Evolutionary conservation across 768 basidiomycete species (phyloP).

Genomic region (Agrocybe pediades): DNA sequence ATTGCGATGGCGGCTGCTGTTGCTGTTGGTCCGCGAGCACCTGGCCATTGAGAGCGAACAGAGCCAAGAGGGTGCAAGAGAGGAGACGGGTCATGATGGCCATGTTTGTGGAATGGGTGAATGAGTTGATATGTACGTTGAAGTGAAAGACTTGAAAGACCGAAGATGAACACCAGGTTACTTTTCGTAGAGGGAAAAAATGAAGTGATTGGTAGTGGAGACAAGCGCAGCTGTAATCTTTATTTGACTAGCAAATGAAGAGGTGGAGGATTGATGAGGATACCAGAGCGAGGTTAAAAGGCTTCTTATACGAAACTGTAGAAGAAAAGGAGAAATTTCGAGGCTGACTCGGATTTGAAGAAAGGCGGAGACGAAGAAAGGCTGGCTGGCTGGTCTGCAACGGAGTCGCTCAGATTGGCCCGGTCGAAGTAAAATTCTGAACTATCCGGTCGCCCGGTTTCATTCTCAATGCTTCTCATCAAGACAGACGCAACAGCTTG

Average conservation of each 20-base stretch:
- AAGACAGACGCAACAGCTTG: background rate
- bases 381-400: slow-evolving; percentile 4
- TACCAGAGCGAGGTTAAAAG: background rate
- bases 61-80: slow-evolving; percentile 18
- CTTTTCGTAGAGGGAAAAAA: background rate
- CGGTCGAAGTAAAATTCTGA: background rate
- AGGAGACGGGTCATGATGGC: slow-evolving; percentile 14
- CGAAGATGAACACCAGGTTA: too few relatives aligned
- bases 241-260: slow-evolving; percentile 15
- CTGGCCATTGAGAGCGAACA: slow-evolving; percentile 9
- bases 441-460: background rate
- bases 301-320: slow-evolving; percentile 14
- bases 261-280: slow-evolving; percentile 16
- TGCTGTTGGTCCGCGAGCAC: slow-evolving; percentile 1
- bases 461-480: background rate
- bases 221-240: background rate
- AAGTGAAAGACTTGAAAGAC: too few relatives aligned
- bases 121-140: background rate
- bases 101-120: slow-evolving; percentile 7
- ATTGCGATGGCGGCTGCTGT: background rate
- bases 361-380: background rate
- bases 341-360: slow-evolving; percentile 3
- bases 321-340: background rate
- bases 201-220: background rate
- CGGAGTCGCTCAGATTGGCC: too few relatives aligned